Evolutionary conservation across 345 rosid genomes (phyloP).

Genomic region (Arabidopsis suecica): DNA sequence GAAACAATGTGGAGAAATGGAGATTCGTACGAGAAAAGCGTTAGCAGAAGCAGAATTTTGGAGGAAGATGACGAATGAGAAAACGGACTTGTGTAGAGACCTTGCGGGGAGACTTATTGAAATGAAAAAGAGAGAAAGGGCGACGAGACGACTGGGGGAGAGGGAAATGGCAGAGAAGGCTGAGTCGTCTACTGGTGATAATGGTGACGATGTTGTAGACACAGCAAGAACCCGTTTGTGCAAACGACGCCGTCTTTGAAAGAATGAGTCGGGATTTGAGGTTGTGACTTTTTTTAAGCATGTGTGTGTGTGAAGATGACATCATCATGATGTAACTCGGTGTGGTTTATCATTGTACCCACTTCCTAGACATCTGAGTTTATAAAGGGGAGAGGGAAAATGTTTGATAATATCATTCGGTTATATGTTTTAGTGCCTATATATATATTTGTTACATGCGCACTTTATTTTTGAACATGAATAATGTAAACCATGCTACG

Average conservation of each 20-base stretch:
- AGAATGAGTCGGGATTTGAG: not conserved
- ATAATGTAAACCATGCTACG: too few species aligned
- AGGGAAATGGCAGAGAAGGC: not conserved
- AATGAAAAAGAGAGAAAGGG: not conserved
- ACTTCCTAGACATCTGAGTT: not conserved
- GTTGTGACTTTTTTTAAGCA: not conserved
- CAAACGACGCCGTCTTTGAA: constrained; percentile 31
- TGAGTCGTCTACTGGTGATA: constrained; percentile 28
- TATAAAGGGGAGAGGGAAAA: too few species aligned
- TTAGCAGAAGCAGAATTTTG: not conserved
- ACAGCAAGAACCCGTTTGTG: not conserved
- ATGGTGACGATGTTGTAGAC: not conserved
- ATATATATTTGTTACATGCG: too few species aligned
- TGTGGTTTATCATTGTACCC: not conserved
- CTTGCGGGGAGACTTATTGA: not conserved
- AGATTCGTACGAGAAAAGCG: not conserved
- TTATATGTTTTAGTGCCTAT: too few species aligned
- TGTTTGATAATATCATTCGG: too few species aligned
- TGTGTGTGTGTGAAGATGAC: not conserved
- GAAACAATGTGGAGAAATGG: not conserved
- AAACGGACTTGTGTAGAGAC: not conserved
- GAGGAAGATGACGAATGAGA: not conserved
- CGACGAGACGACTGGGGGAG: accelerated
- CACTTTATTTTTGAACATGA: too few species aligned
- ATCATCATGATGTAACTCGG: not conserved